These are phyloP conservation scores for Hypomontagnella monticulosa DNA, from an alignment of 495 filamentous ascomycete genomes.

Conservation along the genomic window DNA sequence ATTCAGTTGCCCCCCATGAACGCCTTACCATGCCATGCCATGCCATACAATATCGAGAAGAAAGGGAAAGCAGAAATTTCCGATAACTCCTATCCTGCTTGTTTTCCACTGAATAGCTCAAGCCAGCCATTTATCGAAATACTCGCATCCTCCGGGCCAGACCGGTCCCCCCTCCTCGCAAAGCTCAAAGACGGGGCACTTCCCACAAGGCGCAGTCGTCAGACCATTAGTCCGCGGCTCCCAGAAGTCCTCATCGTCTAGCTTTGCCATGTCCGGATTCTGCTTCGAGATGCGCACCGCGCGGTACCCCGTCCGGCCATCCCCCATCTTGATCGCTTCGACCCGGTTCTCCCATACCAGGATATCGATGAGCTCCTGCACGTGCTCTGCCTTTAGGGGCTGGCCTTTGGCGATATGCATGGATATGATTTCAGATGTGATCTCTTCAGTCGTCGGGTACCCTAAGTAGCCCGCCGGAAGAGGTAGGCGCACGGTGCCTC, in stretches of 20 bases:
- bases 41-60: slow-evolving; percentile 25
- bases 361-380: slow-evolving; percentile 83
- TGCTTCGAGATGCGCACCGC: slow-evolving; percentile 60
- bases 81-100: no score
- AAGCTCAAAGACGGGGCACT: slow-evolving; percentile 92
- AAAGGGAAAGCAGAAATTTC: background rate
- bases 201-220: slow-evolving; percentile 88
- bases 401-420: slow-evolving; percentile 71
- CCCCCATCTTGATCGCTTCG: slow-evolving; percentile 62
- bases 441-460: slow-evolving; percentile 79
- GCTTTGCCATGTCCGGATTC: slow-evolving; percentile 43
- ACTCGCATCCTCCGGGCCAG: slow-evolving; percentile 88
- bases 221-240: slow-evolving; percentile 67
- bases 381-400: slow-evolving; percentile 71
- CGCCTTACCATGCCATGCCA: no score
- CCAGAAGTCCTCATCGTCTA: slow-evolving; percentile 55
- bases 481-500: slow-evolving; percentile 65
- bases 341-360: slow-evolving; percentile 85
- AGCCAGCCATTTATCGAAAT: slow-evolving; percentile 84
- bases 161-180: slow-evolving; percentile 90
- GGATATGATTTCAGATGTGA: slow-evolving; percentile 74
- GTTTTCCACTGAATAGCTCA: background rate
- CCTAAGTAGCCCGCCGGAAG: slow-evolving; percentile 72
- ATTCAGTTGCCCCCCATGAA: no score
- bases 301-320: slow-evolving; percentile 52